A percentile compares a stretch with the other conserved stretches of the same genome.
Conservation (phyloP, 2,329 filamentous ascomycete genomes). For the Scedosporium apiospermum region DNA sequence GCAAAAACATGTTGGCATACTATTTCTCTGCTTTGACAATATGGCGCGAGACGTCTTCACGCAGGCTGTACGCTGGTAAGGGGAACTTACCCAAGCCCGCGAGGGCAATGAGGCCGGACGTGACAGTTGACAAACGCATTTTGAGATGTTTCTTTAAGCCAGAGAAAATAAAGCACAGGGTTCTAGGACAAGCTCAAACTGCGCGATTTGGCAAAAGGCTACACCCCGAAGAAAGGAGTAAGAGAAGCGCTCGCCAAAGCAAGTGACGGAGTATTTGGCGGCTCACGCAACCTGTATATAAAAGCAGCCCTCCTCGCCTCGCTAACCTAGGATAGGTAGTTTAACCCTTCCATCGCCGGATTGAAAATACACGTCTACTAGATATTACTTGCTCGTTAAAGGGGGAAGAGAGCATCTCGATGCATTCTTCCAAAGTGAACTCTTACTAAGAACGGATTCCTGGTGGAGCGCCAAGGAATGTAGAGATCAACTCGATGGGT, state of each 20-base stretch:
- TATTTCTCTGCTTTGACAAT: too few relatives aligned
- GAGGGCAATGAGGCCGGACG: not conserved
- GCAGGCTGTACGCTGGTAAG: not conserved
- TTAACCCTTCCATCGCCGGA: not conserved
- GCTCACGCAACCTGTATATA: not conserved
- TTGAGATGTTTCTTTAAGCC: not conserved
- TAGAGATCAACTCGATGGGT: not conserved
- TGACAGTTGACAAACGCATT: not conserved
- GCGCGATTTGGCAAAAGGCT: too few relatives aligned
- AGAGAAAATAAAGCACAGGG: too few relatives aligned
- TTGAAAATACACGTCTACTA: not conserved
- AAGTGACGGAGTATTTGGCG: not conserved
- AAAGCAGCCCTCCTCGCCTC: not conserved
- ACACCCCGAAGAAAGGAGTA: not conserved
- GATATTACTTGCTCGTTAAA: not conserved
- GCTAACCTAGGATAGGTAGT: not conserved
- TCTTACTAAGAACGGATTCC: not conserved
- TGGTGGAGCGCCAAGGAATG: not conserved
- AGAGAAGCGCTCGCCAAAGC: not conserved
- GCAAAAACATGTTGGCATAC: too few relatives aligned
- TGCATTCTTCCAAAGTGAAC: constrained; percentile 2
- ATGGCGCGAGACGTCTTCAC: too few relatives aligned
- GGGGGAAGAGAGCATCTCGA: not conserved
- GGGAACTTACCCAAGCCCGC: not conserved
- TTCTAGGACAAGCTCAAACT: too few relatives aligned